Conservation (phyloP, 2,329 filamentous ascomycete species). For the Byssoonygena ceratinophila region DNA sequence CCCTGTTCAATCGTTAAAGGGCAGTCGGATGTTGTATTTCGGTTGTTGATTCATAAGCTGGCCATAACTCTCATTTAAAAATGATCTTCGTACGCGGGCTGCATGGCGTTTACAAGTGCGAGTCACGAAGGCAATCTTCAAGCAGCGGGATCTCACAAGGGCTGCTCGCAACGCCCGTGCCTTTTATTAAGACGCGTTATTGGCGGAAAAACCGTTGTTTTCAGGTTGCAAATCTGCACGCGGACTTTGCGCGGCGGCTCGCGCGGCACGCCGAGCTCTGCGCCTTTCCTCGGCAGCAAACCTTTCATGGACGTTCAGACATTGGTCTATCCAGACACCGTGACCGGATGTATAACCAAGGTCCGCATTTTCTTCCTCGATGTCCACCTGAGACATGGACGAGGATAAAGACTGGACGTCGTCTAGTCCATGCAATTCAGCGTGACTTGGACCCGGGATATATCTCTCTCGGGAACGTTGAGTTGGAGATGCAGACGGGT, state of each 20-base stretch:
- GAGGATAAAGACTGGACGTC: neutral
- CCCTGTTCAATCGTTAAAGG: too few relatives aligned
- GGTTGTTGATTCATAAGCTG: too few relatives aligned
- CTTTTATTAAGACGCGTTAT: neutral
- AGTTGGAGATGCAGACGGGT: neutral
- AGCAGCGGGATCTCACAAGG: neutral
- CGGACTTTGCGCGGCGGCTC: neutral
- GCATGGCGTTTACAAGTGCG: too few relatives aligned
- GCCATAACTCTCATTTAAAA: too few relatives aligned
- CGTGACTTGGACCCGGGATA: neutral
- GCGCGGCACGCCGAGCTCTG: neutral
- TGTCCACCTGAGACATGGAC: too few relatives aligned
- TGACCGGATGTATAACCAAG: neutral
- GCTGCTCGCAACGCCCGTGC: neutral
- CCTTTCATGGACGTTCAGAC: neutral
- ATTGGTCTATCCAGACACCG: conserved; percentile 2
- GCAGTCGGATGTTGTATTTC: too few relatives aligned
- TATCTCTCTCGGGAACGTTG: neutral
- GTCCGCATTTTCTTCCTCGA: neutral
- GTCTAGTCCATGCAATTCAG: neutral
- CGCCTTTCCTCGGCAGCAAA: neutral
- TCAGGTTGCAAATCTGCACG: neutral
- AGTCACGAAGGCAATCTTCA: too few relatives aligned
- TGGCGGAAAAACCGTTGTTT: neutral
- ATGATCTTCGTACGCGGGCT: too few relatives aligned